Evolutionary conservation across 2,329 filamentous ascomycete genomes (phyloP).

Genomic region (Colletotrichum orbiculare): DNA sequence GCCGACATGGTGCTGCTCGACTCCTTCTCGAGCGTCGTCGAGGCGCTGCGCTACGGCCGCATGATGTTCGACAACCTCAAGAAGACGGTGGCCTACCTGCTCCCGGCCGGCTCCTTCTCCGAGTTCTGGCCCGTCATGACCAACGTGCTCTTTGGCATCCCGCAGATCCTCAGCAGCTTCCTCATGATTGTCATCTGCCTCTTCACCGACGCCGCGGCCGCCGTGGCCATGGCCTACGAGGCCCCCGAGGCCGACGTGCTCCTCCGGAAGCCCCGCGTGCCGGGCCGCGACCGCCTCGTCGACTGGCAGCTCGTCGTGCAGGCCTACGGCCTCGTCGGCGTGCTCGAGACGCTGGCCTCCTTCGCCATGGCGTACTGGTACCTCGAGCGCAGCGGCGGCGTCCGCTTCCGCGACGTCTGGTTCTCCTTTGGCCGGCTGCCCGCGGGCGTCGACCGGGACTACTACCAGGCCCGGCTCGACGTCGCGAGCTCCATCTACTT

Average conservation of each 20-base stretch:
- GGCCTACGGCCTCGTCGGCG: conserved; percentile 76
- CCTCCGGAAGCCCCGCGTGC: conserved; percentile 73
- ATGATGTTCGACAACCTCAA: conserved; percentile 85
- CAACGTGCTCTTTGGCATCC: conserved; percentile 77
- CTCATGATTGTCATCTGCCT: conserved; percentile 79
- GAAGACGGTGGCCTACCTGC: conserved; percentile 79
- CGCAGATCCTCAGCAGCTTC: conserved; percentile 78
- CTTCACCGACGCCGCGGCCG: conserved; percentile 81
- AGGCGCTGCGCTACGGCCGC: conserved; percentile 77
- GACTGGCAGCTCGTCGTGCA: conserved; percentile 79
- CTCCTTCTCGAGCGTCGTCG: conserved; percentile 76
- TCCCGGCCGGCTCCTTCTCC: conserved; percentile 78
- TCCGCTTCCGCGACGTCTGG: conserved; percentile 74
- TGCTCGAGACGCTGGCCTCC: conserved; percentile 69
- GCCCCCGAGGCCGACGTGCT: conserved; percentile 81
- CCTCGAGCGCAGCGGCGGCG: conserved; percentile 65
- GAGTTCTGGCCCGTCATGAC: conserved; percentile 83
- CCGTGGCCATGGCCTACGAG: conserved; percentile 81
- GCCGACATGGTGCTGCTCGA: conserved; percentile 86
- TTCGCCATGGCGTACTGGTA: conserved; percentile 78
- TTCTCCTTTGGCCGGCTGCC: conserved; percentile 72
- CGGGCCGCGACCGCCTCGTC: conserved; percentile 77
- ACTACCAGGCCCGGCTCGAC: conserved; percentile 66
- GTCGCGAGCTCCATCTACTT: conserved; percentile 81
- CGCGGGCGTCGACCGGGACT: conserved; percentile 61